Evolutionary conservation across 805 yeast species (phyloP), one percentile per base, ranked within the genome.

Genomic region (Wickerhamiella siamensis): DNA sequence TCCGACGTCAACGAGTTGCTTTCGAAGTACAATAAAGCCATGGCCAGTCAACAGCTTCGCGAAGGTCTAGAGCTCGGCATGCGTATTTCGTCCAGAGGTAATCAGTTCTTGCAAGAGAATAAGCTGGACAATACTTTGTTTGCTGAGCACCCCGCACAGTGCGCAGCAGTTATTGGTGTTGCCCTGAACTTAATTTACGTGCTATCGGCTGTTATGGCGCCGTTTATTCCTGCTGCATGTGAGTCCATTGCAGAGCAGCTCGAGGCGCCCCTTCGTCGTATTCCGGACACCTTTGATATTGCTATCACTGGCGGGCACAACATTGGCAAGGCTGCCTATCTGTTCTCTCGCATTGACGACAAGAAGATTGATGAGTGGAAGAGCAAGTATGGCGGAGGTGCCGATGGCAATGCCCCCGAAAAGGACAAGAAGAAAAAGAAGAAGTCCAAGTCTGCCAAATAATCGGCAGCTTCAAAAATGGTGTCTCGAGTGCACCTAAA

Each of bases 21-120:
- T 51, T 55, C 60, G 26, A 65, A 65, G 34, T 91, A 86, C 65
- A 69, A 75, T 48, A 67, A 69, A 15, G 78, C 76, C 51, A 71
- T 87, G 81, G 95, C 83, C 59, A 70, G 70, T 29, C 82, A 77
- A 38, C 47, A 52, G 36, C 72, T 84, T 56, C 79, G 95, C 63
- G 79, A 77, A 57, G 97, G 96, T 59, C 69, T 88, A 48, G 97
- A 87, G 61, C 62, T 77, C 31, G 94, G 95, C 47, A 86, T 91
- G 95, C 70, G 82, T 26, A 67, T 91, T 43, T 81, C 95, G 44
- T 75, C 94, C 17, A 77, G 95, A 54, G 98, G 98, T 63, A 91
- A 91, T 65, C 81, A 71, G 61, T 91, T 88, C 71, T 72, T 91
- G 60, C 99, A 91, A 66, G 98, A 88, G 40, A 86, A 87, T 67